phyloP scores from a whole-genome alignment of 2,329 filamentous ascomycete species.

The Phialophora tarda region DNA sequence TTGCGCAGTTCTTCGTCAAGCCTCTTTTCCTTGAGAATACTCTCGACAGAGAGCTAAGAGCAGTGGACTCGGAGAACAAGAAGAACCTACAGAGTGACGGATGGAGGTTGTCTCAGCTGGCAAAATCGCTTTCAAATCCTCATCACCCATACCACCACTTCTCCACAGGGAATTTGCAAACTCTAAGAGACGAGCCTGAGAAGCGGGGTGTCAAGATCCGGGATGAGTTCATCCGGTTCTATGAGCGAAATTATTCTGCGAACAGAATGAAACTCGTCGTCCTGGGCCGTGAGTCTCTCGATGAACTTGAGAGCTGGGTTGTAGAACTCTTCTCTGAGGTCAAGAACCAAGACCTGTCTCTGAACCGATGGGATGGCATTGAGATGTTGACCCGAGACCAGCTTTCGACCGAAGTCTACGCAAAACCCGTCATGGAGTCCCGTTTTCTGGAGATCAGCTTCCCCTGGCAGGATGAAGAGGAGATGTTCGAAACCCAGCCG shows the following conservation, averaged over 20 bases:
- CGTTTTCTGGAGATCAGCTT: constrained; percentile 80
- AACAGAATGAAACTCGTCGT: constrained; percentile 93
- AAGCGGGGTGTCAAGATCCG: constrained; percentile 80
- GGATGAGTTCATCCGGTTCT: constrained; percentile 90
- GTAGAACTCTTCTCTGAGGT: constrained; percentile 81
- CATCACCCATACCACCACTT: constrained; percentile 90
- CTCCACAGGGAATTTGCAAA: constrained; percentile 85
- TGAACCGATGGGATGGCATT: constrained; percentile 69
- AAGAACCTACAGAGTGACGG: constrained; percentile 92
- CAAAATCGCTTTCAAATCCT: constrained; percentile 85
- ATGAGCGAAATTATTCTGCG: constrained; percentile 86
- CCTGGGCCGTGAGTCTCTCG: constrained; percentile 78
- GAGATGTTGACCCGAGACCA: constrained; percentile 63
- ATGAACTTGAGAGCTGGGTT: constrained; percentile 83
- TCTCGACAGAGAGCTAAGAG: constrained; percentile 82
- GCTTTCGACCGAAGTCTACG: constrained; percentile 75
- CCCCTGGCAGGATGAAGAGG: constrained; percentile 82
- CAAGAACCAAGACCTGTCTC: constrained; percentile 77
- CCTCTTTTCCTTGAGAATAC: constrained; percentile 85
- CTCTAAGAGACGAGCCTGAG: constrained; percentile 81
- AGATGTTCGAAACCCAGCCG: constrained; percentile 78
- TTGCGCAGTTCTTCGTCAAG: constrained; percentile 90
- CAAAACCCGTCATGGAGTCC: constrained; percentile 89
- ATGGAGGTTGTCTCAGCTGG: constrained; percentile 86
- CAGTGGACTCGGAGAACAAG: constrained; percentile 96